phyloP scores from a whole-genome alignment of 1,284 basidiomycete genomes.

The Apiotrichum veenhuisii region DNA sequence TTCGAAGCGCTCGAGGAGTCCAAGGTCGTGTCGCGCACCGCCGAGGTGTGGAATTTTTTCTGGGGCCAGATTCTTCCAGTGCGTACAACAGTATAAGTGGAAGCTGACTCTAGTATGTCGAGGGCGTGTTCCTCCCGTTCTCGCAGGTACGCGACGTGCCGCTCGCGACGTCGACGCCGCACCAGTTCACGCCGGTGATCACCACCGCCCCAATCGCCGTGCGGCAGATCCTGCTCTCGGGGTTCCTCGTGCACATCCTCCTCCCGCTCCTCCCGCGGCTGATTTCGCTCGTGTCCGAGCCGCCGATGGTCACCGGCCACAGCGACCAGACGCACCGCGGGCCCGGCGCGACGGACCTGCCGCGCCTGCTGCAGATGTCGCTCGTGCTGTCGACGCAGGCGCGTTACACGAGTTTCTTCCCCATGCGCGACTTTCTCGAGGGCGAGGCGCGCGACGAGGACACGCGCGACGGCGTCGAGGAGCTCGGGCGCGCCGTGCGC shows the following conservation, averaged over 20 bases:
- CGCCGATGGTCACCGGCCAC: constrained; percentile 6
- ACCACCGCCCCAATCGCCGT: constrained; percentile 34
- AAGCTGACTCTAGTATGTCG: constrained; percentile 37
- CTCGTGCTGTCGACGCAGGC: constrained; percentile 49
- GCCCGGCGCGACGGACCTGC: constrained; percentile 30
- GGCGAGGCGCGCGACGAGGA: constrained; percentile 31
- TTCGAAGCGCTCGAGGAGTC: constrained; percentile 63
- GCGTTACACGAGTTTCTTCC: constrained; percentile 39
- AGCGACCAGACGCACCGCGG: not conserved
- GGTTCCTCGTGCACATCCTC: constrained; percentile 48
- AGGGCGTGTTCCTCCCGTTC: constrained; percentile 54
- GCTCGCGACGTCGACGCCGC: constrained; percentile 10
- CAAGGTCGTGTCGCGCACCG: constrained; percentile 65
- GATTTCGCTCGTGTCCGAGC: constrained; percentile 26
- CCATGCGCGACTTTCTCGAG: constrained; percentile 13
- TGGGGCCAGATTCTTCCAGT: constrained; percentile 83
- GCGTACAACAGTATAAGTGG: constrained; percentile 15
- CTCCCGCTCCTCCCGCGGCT: constrained; percentile 45
- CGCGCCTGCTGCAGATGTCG: constrained; percentile 45
- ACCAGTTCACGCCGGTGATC: constrained; percentile 9
- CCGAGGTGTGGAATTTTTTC: constrained; percentile 90
- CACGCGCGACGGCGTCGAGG: constrained; percentile 35
- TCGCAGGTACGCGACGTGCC: constrained; percentile 39
- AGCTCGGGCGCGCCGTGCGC: constrained; percentile 34
- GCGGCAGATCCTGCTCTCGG: constrained; percentile 47